Percentiles rank a stretch among this genome's conserved stretches.
phyloP scores from a whole-genome alignment of 2,329 filamentous ascomycete genomes.

The Sporothrix inflata region DNA sequence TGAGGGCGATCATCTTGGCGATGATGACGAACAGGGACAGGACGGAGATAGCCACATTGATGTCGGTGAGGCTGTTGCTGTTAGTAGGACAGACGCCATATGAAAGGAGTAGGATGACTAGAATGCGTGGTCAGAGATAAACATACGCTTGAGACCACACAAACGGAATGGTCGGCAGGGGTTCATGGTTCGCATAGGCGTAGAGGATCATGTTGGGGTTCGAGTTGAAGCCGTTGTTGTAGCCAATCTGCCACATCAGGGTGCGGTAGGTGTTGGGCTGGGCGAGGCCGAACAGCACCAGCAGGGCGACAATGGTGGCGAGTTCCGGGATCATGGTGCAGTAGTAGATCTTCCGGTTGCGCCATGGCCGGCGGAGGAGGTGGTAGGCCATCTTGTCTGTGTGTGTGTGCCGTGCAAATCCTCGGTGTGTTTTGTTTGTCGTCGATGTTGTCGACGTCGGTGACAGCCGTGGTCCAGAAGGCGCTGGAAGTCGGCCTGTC shows the following conservation, averaged over 20 bases:
- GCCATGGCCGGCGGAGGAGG: constrained; percentile 64
- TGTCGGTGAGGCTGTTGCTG: constrained; percentile 63
- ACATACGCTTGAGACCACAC: constrained; percentile 76
- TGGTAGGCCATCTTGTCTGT: constrained; percentile 49
- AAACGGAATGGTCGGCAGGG: constrained; percentile 64
- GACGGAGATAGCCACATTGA: constrained; percentile 76
- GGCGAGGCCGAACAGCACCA: constrained; percentile 73
- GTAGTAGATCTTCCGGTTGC: constrained; percentile 60
- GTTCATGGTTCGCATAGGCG: constrained; percentile 71
- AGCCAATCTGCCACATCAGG: constrained; percentile 73
- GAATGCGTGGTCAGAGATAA: too few relatives aligned
- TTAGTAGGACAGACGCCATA: neutral
- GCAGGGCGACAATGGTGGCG: constrained; percentile 62
- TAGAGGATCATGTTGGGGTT: constrained; percentile 71
- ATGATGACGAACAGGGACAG: constrained; percentile 76
- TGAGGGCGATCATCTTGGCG: constrained; percentile 68
- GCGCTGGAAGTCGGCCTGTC: neutral
- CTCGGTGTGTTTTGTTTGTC: neutral
- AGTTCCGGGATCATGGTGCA: constrained; percentile 70
- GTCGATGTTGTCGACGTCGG: neutral
- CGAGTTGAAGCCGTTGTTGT: constrained; percentile 72
- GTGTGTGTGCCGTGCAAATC: neutral
- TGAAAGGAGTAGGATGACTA: neutral
- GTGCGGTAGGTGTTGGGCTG: constrained; percentile 74
- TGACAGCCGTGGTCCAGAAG: neutral